Base-by-base conservation (phyloP, 495 filamentous ascomycete species). In the Tuber borchii region DNA sequence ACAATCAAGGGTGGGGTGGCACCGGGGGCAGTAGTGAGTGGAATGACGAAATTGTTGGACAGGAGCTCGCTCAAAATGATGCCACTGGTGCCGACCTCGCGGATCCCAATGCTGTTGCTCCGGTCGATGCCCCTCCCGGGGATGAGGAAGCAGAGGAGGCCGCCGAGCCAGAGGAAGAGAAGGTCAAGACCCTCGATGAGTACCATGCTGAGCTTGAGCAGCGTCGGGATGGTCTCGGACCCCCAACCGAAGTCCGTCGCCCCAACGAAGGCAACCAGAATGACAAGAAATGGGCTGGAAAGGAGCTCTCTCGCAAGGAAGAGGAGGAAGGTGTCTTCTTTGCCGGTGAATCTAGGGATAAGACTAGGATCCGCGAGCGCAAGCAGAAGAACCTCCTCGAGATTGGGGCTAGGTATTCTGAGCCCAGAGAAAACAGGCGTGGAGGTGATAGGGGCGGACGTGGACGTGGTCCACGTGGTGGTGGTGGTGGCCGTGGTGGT, bases 271-370 rank as follows among this genome's bases (percentile, higher is more conserved):
- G 93, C 82, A 86, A 83, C 86, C 82, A 86, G 77, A 90, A 93
- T 85, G 94, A 95, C 88, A 97, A 97, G 88, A 97, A 93, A 92
- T 91, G 92, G 78, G 87, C 88, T 75, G 93, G 93, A 82, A 94
- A 93, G 87, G 87, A 92, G 76, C 83, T 97, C 75, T 83, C 85
- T 84, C 91, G 91, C 83, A 89, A 90, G 69, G 89, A 93, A 72
- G 87, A 89, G 40, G 90, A 92, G 76, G 90, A 91, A 61, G 87
- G 88, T 75, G 81, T 74, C n/a, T 97, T 91, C 87, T 90, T 97
- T 83, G 85, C 91, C 82, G 93, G 88, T 75, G 88, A 87, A 70
- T 91, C 91, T 84, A 97, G 97, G 90, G 85, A 88, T 83, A 91
- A 92, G 89, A 73, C 79, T 68, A 92, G 93, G 81, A 89, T 92